Percentiles rank a stretch among this genome's conserved stretches.
phyloP scores from a whole-genome alignment of 345 rosid species.

The Eucalyptus caleyi region DNA sequence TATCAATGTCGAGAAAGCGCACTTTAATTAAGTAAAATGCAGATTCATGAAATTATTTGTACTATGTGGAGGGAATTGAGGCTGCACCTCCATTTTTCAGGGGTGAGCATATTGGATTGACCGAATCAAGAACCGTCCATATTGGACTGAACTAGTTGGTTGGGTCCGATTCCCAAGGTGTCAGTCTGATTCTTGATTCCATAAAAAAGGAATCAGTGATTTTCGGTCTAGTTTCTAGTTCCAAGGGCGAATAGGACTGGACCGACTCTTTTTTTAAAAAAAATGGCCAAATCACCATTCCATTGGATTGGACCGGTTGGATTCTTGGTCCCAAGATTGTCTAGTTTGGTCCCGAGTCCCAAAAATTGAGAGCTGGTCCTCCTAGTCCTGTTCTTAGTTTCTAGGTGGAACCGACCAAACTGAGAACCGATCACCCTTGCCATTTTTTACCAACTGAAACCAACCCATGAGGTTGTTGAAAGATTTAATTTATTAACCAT shows the following conservation, averaged over 20 bases:
- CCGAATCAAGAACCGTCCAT: rapidly evolving
- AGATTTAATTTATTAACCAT: background rate
- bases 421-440: background rate
- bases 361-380: too few species aligned
- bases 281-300: background rate
- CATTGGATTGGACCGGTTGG: rapidly evolving
- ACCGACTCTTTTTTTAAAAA: too few species aligned
- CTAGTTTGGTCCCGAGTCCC: background rate
- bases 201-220: background rate
- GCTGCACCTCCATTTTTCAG: background rate
- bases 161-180: background rate
- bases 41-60: background rate
- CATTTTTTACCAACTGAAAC: background rate
- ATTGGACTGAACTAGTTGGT: background rate
- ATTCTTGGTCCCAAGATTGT: too few species aligned
- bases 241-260: too few species aligned
- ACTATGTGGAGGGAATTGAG: background rate
- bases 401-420: too few species aligned
- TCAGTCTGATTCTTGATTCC: rapidly evolving
- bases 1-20: background rate
- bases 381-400: background rate
- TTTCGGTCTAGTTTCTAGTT: background rate
- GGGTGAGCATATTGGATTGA: background rate
- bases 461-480: background rate
- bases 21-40: background rate